These are phyloP conservation scores for Leccinum subgranulosum DNA, from an alignment of 768 basidiomycete genomes.

Conservation along the genomic window DNA sequence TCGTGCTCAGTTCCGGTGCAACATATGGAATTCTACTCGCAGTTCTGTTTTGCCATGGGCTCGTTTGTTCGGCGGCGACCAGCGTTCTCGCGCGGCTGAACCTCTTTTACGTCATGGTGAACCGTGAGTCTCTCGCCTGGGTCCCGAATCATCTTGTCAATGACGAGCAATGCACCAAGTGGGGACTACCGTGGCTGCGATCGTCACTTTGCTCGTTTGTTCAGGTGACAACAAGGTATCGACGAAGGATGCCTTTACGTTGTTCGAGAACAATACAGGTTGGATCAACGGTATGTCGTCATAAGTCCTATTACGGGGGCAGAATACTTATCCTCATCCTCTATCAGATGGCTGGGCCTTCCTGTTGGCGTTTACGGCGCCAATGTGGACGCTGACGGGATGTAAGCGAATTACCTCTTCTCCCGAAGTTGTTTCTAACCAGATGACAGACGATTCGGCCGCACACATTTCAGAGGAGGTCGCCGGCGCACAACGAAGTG, in stretches of 20 bases:
- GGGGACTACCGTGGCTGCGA: slow-evolving; percentile 62
- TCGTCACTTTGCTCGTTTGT: slow-evolving; percentile 54
- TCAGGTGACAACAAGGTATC: slow-evolving; percentile 60
- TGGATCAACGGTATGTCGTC: slow-evolving; percentile 53
- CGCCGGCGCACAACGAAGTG: slow-evolving; percentile 57
- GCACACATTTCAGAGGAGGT: slow-evolving; percentile 75
- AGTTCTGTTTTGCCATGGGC: slow-evolving; percentile 62
- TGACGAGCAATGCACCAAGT: slow-evolving; percentile 35
- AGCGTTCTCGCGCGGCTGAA: slow-evolving; percentile 64
- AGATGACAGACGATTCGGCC: slow-evolving; percentile 62
- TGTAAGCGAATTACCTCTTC: slow-evolving; percentile 40
- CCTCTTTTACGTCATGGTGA: slow-evolving; percentile 65
- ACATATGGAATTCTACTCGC: slow-evolving; percentile 67
- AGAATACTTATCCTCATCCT: background rate
- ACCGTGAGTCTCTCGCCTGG: slow-evolving; percentile 38
- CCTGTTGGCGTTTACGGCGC: slow-evolving; percentile 65
- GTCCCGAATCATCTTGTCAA: background rate
- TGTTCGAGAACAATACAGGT: slow-evolving; percentile 69
- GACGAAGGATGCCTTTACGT: slow-evolving; percentile 62
- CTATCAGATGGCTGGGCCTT: slow-evolving; percentile 70
- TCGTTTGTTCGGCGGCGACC: slow-evolving; percentile 72
- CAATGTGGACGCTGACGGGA: slow-evolving; percentile 80
- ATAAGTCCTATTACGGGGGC: background rate
- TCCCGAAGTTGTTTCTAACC: background rate
- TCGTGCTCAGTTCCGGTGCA: slow-evolving; percentile 51